Conservation (phyloP, 108 stramenopile genomes). For the Schizochytrium sp. region DNA sequence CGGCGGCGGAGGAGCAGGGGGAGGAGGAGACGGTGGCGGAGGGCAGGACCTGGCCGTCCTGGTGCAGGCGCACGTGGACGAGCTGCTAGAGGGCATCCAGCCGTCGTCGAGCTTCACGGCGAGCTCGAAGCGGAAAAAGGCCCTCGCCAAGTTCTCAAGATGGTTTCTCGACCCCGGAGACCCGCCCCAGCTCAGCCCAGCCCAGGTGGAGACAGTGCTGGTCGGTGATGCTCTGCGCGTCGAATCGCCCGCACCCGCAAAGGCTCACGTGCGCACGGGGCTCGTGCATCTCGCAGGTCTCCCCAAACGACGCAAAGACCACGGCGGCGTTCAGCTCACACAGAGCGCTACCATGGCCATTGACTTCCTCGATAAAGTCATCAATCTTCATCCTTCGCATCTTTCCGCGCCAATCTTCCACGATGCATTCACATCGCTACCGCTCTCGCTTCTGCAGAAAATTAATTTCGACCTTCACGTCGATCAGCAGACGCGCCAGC, state of each 20-base stretch:
- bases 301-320: neutral
- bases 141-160: neutral
- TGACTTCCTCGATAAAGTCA: neutral
- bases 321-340: neutral
- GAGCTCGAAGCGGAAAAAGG: neutral
- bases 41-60: neutral
- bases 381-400: neutral
- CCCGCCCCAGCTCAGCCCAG: neutral
- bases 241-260: neutral
- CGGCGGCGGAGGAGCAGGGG: too few species aligned
- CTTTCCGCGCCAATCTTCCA: neutral
- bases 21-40: too few species aligned
- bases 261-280: neutral
- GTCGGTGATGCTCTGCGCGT: neutral
- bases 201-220: neutral
- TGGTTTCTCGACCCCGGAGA: neutral
- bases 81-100: neutral
- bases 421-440: neutral
- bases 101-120: neutral
- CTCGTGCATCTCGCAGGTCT: neutral
- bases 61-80: constrained; percentile 5
- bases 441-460: neutral
- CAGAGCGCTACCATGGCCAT: neutral
- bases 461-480: neutral
- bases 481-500: neutral